Conservation (phyloP, 352 stramenopile species). For the Phytophthora sp. region DNA sequence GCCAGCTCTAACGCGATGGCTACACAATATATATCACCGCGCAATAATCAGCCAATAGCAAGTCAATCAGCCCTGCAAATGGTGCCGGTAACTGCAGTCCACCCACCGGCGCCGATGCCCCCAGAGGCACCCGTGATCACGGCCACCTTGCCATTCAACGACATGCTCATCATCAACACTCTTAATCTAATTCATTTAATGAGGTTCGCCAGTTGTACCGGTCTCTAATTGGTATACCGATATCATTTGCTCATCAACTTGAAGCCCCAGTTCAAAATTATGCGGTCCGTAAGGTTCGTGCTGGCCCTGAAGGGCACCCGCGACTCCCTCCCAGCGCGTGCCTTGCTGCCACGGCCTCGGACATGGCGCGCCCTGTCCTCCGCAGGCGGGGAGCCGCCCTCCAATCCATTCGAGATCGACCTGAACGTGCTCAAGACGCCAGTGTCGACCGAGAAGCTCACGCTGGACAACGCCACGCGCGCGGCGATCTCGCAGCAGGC, state of each 20-base stretch:
- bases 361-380: slow-evolving; percentile 9
- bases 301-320: slow-evolving; percentile 6
- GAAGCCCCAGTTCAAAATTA: slow-evolving; percentile 6
- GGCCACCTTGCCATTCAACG: slow-evolving; percentile 78
- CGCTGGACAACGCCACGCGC: slow-evolving; percentile 21
- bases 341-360: neutral
- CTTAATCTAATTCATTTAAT: too few species aligned
- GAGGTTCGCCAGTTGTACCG: slow-evolving; percentile 10
- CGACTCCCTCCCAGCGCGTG: neutral
- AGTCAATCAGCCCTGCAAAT: too few species aligned
- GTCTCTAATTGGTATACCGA: slow-evolving; percentile 9
- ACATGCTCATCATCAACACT: slow-evolving; percentile 34
- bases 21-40: neutral
- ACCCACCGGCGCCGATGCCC: slow-evolving; percentile 79
- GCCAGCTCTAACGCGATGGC: slow-evolving; percentile 81
- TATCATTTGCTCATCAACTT: too few species aligned
- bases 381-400: neutral
- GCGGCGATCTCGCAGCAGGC: slow-evolving; percentile 28
- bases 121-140: slow-evolving; percentile 89
- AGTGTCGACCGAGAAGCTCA: slow-evolving; percentile 18
- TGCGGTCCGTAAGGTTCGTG: slow-evolving; percentile 8
- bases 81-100: neutral
- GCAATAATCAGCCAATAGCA: too few species aligned
- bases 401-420: slow-evolving; percentile 65
- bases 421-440: slow-evolving; percentile 34